These are phyloP conservation scores for Lentinula aciculospora DNA, from an alignment of 768 basidiomycete genomes.

Conservation along the genomic window DNA sequence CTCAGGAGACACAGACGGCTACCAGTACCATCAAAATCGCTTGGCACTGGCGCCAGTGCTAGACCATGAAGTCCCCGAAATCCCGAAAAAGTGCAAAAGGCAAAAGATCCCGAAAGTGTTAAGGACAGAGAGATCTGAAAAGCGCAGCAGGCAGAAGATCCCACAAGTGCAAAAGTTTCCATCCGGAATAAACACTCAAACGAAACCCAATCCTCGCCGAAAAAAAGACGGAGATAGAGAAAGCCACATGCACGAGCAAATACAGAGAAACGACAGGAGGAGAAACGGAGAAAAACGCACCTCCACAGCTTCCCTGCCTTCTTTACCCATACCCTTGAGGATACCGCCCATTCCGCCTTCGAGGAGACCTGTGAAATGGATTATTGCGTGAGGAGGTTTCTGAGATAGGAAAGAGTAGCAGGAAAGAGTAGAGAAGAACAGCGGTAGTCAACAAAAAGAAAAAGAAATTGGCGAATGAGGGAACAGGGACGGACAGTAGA, in stretches of 20 bases:
- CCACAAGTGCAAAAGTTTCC: too few relatives aligned
- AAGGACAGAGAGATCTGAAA: too few relatives aligned
- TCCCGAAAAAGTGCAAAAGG: too few relatives aligned
- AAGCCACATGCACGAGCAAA: background rate
- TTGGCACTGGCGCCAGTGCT: too few relatives aligned
- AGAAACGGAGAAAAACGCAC: constrained; percentile 33
- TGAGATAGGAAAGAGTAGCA: background rate
- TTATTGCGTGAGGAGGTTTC: background rate
- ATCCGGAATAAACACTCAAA: too few relatives aligned
- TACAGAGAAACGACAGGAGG: background rate
- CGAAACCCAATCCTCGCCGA: too few relatives aligned
- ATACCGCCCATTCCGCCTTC: background rate
- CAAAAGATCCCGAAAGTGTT: too few relatives aligned
- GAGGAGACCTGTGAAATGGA: background rate
- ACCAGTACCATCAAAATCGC: too few relatives aligned
- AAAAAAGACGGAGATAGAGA: background rate
- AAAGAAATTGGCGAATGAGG: background rate
- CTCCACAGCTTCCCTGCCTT: constrained; percentile 64
- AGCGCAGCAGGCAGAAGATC: too few relatives aligned
- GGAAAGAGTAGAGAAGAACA: background rate
- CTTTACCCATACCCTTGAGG: constrained; percentile 72
- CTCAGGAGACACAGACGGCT: too few relatives aligned
- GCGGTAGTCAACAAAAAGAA: background rate
- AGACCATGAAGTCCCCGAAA: too few relatives aligned
- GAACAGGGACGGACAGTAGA: background rate